Percentiles rank a stretch among this genome's conserved stretches.
Evolutionary conservation across 306 rosid species (phyloP).

Genomic region (Mimosa pudica): DNA sequence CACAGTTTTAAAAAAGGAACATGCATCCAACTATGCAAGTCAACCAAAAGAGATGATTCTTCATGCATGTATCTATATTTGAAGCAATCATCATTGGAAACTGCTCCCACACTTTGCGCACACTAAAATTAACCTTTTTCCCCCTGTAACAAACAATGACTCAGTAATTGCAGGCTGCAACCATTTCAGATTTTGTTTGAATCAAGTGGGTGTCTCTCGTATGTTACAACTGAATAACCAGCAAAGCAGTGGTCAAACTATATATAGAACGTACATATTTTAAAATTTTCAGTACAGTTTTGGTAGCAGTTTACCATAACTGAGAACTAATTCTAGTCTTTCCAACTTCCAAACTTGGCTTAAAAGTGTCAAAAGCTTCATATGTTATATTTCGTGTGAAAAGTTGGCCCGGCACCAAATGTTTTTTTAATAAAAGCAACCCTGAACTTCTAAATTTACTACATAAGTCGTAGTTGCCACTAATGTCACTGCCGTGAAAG

Average conservation of each 20-base stretch:
- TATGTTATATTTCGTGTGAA: too few species aligned
- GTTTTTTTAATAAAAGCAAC: too few species aligned
- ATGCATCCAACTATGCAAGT: neutral
- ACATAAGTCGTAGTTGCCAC: too few species aligned
- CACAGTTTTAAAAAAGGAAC: neutral
- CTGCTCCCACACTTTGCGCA: neutral
- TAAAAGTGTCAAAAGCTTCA: too few species aligned
- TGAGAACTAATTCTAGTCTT: neutral
- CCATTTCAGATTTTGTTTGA: neutral
- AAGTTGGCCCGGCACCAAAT: too few species aligned
- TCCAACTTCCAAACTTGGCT: neutral
- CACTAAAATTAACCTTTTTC: neutral
- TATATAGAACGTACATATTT: neutral
- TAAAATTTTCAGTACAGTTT: neutral
- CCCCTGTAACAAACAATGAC: neutral
- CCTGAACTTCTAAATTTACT: too few species aligned
- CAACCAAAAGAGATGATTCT: neutral
- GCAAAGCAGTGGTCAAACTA: neutral
- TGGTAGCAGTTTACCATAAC: neutral
- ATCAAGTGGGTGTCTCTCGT: neutral
- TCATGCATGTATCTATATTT: neutral
- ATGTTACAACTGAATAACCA: neutral
- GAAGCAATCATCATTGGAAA: conserved; percentile 4
- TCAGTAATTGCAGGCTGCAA: neutral
- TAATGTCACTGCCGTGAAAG: too few species aligned